Evolutionary conservation across 2,329 filamentous ascomycete species (phyloP).

Genomic region (Aaosphaeria pasadenensis): DNA sequence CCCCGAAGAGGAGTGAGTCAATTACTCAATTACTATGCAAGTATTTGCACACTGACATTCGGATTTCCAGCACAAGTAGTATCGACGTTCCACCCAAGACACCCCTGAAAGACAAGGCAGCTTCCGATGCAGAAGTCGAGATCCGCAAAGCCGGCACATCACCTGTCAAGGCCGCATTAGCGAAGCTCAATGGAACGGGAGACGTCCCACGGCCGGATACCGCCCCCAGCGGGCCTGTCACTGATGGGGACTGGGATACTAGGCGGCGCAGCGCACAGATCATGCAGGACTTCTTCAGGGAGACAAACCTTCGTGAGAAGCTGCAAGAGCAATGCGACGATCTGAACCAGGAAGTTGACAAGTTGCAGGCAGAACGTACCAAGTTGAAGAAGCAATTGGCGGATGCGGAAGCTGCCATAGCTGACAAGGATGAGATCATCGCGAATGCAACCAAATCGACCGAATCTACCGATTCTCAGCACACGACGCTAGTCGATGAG

Average conservation of each 20-base stretch:
- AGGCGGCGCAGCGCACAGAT: conserved; percentile 31
- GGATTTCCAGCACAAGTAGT: conserved; percentile 14
- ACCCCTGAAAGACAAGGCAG: conserved; percentile 30
- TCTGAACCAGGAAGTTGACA: conserved; percentile 28
- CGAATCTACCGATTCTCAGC: conserved; percentile 15
- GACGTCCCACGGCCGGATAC: conserved; percentile 28
- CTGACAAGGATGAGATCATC: conserved; percentile 29
- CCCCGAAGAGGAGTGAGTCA: conserved; percentile 16
- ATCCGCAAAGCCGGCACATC: conserved; percentile 20
- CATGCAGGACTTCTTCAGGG: conserved; percentile 40
- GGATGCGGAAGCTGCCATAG: conserved; percentile 26
- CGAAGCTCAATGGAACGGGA: conserved; percentile 21
- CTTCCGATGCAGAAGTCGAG: conserved; percentile 35
- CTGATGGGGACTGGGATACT: conserved; percentile 28
- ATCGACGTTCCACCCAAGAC: conserved; percentile 20
- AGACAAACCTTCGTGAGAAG: conserved; percentile 34
- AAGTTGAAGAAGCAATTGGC: conserved; percentile 31
- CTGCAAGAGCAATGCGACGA: conserved; percentile 35
- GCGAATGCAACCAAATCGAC: conserved; percentile 15
- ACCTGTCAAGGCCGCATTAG: conserved; percentile 25
- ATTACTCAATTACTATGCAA: neutral
- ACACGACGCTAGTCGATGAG: conserved; percentile 25
- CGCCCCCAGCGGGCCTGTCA: conserved; percentile 25
- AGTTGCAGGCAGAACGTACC: conserved; percentile 25
- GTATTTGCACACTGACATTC: neutral